These are phyloP conservation scores for Saccharum hybrid DNA, from an alignment of 202 grass and related monocot genomes.

Conservation along the genomic window DNA sequence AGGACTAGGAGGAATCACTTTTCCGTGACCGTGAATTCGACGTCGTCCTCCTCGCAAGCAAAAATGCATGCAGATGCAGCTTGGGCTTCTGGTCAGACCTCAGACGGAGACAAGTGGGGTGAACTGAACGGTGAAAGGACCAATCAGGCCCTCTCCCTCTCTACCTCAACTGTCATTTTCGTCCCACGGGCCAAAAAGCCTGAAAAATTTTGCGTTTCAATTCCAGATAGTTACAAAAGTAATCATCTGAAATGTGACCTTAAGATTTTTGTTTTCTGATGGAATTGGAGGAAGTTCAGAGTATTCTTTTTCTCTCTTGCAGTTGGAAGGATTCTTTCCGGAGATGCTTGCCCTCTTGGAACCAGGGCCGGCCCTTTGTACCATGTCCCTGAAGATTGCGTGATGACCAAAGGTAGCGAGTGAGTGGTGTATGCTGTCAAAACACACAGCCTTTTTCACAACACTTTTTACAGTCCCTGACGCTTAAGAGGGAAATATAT, in stretches of 20 bases:
- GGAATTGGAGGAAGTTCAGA: neutral
- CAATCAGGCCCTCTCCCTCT: neutral
- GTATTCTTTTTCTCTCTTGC: neutral
- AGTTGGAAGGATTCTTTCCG: constrained; percentile 19
- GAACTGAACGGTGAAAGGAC: constrained; percentile 19
- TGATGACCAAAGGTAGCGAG: constrained; percentile 31
- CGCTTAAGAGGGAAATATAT: constrained; percentile 38
- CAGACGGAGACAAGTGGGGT: neutral
- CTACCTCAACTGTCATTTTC: constrained; percentile 4
- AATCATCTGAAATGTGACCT: neutral
- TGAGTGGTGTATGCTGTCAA: constrained; percentile 34
- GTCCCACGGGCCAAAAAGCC: neutral
- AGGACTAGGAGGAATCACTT: constrained; percentile 22
- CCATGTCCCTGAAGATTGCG: constrained; percentile 58
- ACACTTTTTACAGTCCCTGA: constrained; percentile 35
- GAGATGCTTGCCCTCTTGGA: constrained; percentile 38
- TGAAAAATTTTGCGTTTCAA: neutral
- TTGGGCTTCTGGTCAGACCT: neutral
- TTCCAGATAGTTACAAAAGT: neutral
- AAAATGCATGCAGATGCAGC: constrained; percentile 9
- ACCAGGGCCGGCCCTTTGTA: constrained; percentile 45
- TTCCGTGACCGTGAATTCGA: constrained; percentile 31
- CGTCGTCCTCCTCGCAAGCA: neutral
- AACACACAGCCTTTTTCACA: constrained; percentile 20
- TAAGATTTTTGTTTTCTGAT: neutral